Evolutionary conservation across 2,329 filamentous ascomycete species (phyloP), one percentile per base, ranked within the genome.

Genomic region (Hypoxylon sp.): DNA sequence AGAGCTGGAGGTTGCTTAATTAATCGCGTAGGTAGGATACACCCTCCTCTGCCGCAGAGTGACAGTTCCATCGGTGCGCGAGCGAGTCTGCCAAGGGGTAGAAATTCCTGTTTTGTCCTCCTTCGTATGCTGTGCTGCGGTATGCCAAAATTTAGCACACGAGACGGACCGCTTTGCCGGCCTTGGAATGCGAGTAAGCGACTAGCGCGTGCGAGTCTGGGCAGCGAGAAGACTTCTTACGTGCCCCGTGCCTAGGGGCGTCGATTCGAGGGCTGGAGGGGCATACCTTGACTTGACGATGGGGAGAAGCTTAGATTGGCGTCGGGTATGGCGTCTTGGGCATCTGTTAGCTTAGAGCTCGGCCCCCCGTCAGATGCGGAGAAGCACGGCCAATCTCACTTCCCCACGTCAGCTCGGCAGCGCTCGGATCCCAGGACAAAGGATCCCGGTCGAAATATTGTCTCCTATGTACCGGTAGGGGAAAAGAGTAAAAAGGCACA

Each of bases 51-150:
- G 41, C 17, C 38, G 18, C 17, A 37, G 18, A 6, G 27, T 15
- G 15, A 55, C 50, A 47, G 46, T 51, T 18, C 40, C 35, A 49
- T 48, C 24, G n/a, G 47, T 47, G 33, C 48, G 26, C 48, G 24
- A 46, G 57, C 48, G 57, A 48, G 27, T 49, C 52, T 46, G 57
- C 52, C 43, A 60, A 60, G 57, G 46, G 8, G 17, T 17, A 17
- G 47, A 38, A 13, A 53, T 52, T 46, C 48, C 43, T 52, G 42
- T 56, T 55, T 49, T 53, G n/a, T 40, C 45, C 6, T 47, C 21
- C 11, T 48, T 26, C 20, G 46, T 13, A 26, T 21, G 27, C 21
- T 37, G n/a, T n/a, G 24, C 21, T 37, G 38, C 26, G n/a, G 11
- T 37, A 11, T 2, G 33, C 6, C 8, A 4, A 17, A 17, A 43